phyloP scores from a whole-genome alignment of 1,139 yeast genomes.

The Casaregolazyma suthepensis region DNA sequence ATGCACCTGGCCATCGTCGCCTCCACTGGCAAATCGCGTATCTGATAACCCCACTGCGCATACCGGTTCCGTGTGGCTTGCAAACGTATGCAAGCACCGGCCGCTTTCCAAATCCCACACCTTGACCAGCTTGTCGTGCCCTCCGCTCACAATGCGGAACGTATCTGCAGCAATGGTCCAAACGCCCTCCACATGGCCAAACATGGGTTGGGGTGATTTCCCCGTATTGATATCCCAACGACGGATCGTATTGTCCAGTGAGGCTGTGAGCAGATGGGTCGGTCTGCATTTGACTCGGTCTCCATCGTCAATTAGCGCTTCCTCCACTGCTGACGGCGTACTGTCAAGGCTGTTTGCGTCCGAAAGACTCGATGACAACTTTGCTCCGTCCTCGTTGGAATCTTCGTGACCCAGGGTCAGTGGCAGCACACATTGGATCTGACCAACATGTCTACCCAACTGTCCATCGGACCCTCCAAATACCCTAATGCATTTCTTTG shows the following conservation, averaged over 20 bases:
- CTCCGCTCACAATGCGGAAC: constrained; percentile 87
- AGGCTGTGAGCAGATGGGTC: constrained; percentile 78
- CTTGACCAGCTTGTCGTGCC: constrained; percentile 84
- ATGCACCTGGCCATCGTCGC: constrained; percentile 78
- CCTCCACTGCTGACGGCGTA: background rate
- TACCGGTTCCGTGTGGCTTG: constrained; percentile 67
- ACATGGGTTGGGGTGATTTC: constrained; percentile 82
- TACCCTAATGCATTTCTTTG: constrained; percentile 70
- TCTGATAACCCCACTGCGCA: constrained; percentile 88
- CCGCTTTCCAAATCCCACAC: constrained; percentile 97
- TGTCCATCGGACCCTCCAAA: constrained; percentile 54
- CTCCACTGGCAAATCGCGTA: constrained; percentile 82
- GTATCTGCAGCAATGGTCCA: constrained; percentile 97
- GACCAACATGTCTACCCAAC: constrained; percentile 49
- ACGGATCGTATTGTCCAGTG: constrained; percentile 89
- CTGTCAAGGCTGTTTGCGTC: background rate
- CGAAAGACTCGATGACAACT: background rate
- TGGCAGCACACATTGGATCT: constrained; percentile 86
- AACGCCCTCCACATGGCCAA: constrained; percentile 96
- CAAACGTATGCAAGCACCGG: constrained; percentile 86
- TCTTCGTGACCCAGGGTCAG: constrained; percentile 48
- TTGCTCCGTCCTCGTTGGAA: constrained; percentile 23
- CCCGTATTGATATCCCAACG: constrained; percentile 88
- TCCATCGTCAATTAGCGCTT: background rate
- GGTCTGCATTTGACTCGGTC: constrained; percentile 15